Base-by-base conservation (phyloP, 176 grass and related monocot species). In the Aechmea fasciata region DNA sequence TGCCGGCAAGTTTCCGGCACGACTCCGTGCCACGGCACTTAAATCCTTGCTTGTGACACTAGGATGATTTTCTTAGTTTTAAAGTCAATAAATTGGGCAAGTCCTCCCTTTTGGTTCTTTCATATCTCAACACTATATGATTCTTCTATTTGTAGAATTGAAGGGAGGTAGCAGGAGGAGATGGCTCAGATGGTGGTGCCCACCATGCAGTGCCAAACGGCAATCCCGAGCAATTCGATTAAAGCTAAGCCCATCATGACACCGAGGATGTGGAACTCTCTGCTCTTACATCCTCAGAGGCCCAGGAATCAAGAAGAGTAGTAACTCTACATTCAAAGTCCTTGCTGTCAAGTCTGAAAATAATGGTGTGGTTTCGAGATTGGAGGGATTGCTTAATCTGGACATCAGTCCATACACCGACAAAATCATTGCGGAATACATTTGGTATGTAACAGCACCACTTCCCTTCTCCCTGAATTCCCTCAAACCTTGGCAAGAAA, bases 341-440 rank as follows among this genome's bases (percentile, higher is more conserved):
- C 67, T 88, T 50, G 95, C 95, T 67, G 59, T 80, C 11, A 84
- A 82, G 73, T 78, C 84, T 14, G 77, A 65, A 13, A 75, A 20
- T 68, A 73, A 77, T 67, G 90, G 95, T 12, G 75, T 83, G 14
- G 87, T 99, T 54, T 69, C 87, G 17, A 83, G 95, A 73, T 70
- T 99, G 51, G 84, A 99, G 71, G 79, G 93, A 74, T 69, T 99
- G 63, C 95, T 99, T 71, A 90, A 90, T 75, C 74, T 99, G 95
- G 95, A 99, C 82, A 99, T 73, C 75, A 80, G 68, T 23, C 82
- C 84, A 54, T 88, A 65, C 82, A 92, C 86, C 57, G 82, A 92
- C 84, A 97, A 72, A 74, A 67, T 92, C 69, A 92, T 97, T 63
- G 93, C 93, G 0, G 93, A 97, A 77, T 97, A 97, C 84, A 90